Conservation (phyloP, 2,329 filamentous ascomycete genomes). For the Aspergillus sojae region DNA sequence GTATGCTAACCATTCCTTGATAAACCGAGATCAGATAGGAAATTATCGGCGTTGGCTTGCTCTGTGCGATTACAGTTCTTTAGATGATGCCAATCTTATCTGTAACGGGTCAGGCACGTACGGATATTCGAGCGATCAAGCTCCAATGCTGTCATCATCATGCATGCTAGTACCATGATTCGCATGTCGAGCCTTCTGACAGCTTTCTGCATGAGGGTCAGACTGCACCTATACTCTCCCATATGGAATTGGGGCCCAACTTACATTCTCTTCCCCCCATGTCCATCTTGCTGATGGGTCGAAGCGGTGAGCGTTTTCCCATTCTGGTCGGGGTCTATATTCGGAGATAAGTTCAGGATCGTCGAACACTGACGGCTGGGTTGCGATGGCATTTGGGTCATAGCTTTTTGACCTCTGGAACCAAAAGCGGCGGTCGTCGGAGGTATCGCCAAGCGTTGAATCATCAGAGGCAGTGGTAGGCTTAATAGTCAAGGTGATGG, state of each 20-base stretch:
- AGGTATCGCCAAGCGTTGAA: slow-evolving; percentile 18
- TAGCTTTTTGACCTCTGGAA: slow-evolving; percentile 29
- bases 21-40: slow-evolving; percentile 46
- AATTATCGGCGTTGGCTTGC: slow-evolving; percentile 60
- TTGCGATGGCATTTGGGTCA: slow-evolving; percentile 36
- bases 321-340: slow-evolving; percentile 32
- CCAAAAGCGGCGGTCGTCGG: slow-evolving; percentile 31
- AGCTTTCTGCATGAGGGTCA: slow-evolving; percentile 51
- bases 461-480: neutral
- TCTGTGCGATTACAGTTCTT: slow-evolving; percentile 10
- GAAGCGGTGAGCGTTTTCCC: slow-evolving; percentile 32
- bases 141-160: slow-evolving; percentile 64
- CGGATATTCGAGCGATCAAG: slow-evolving; percentile 58
- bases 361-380: slow-evolving; percentile 51
- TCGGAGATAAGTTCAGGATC: slow-evolving; percentile 44
- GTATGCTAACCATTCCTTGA: slow-evolving; percentile 25
- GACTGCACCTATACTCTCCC: neutral
- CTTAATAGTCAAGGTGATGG: slow-evolving; percentile 4
- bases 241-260: neutral
- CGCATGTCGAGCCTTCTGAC: slow-evolving; percentile 25
- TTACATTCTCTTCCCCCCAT: slow-evolving; percentile 23
- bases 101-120: slow-evolving; percentile 50
- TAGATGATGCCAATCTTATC: slow-evolving; percentile 34
- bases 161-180: slow-evolving; percentile 38
- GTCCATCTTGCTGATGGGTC: slow-evolving; percentile 25